Evolutionary conservation across 768 basidiomycete species (phyloP), one percentile per base, ranked within the genome.

Genomic region (Leccinum fibrillosum): DNA sequence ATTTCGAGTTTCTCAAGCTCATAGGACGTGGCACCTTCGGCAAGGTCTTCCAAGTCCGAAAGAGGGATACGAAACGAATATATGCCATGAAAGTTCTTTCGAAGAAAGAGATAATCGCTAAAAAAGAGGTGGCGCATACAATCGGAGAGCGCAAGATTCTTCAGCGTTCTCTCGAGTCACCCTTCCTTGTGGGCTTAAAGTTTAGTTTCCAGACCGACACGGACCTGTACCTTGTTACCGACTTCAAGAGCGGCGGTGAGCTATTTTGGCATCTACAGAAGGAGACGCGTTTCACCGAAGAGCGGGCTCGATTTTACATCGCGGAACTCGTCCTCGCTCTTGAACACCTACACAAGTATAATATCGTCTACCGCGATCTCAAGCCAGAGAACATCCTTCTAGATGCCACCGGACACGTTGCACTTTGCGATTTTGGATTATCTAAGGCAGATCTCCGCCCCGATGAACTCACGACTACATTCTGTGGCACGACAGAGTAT

Each of bases 21-120:
- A 98, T 99, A 75, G 97, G 97, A 57, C 87, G 94, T 51, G 97
- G 97, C 2, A 98, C 97, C 0, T 99, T 99, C 72, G 97, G 95
- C 50, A 91, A 94, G 55, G 97, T 99, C 19, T 98, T 98, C 81
- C 97, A 99, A 74, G 97, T 99, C 51, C 92, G 97, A 60, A 99
- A 99, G 77, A 87, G 81, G 72, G 95, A 99, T 77, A 99, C 97
- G 44, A 91, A 93, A 74, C 91, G 97, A 49, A 98, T 99, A 76
- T 99, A 98, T 78, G 97, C 97, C 53, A 98, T 99, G 96, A 99
- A 99, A 70, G 92, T 98, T 56, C 82, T 99, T 39, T 95, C 92
- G 32, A 99, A 99, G 78, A 95, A 93, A 80, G 97, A 99, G 75
- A 98, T 99, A 66, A 86, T 98, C 55, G 95, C 92, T 25, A 98